phyloP scores from a whole-genome alignment of 2,329 filamentous ascomycete species.

The Sarocladiaceae sp. region DNA sequence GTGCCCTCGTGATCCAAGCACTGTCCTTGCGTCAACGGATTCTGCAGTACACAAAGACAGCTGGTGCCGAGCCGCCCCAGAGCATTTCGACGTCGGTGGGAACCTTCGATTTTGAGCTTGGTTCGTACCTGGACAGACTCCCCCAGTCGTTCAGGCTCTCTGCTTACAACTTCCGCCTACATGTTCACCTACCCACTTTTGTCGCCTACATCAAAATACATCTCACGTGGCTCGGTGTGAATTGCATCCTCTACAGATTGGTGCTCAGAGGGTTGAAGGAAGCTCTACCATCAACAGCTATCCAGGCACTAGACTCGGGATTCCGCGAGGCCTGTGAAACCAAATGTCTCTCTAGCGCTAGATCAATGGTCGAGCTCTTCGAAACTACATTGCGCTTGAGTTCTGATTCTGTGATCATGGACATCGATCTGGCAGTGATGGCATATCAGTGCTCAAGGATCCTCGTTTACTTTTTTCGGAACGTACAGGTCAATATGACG shows the following conservation, averaged over 20 bases:
- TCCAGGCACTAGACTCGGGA: background rate
- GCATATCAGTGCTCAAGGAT: background rate
- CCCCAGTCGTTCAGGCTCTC: background rate
- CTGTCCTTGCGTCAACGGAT: background rate
- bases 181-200: background rate
- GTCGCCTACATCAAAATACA: background rate
- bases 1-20: background rate
- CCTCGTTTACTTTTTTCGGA: background rate
- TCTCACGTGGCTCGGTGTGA: background rate
- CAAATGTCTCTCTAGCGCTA: background rate
- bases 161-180: background rate
- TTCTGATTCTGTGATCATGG: background rate
- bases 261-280: background rate
- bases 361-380: background rate
- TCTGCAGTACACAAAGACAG: background rate
- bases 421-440: background rate
- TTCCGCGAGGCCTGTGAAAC: background rate
- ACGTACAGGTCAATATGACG: background rate
- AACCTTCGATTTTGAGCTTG: background rate
- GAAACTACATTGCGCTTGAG: background rate
- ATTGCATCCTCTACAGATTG: background rate
- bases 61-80: background rate
- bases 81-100: background rate
- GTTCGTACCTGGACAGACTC: background rate
- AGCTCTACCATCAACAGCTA: background rate